Evolutionary conservation across 768 basidiomycete genomes (phyloP), one percentile per base, ranked within the genome.

Genomic region (Lanmaoa pseudosensibilis): DNA sequence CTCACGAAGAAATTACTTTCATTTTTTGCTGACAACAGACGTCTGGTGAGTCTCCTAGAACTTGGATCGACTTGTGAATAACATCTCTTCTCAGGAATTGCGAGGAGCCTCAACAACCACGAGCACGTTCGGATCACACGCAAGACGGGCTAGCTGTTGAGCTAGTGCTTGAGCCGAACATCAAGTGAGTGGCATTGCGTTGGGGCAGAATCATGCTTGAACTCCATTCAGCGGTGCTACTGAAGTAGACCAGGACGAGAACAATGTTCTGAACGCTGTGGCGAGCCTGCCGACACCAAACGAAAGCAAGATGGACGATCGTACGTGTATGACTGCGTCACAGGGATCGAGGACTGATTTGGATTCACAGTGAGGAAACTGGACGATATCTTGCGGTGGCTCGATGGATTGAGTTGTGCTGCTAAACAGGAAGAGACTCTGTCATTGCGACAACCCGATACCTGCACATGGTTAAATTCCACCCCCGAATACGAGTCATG

Each of bases 401-500:
- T 62, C 18, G 34, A 52, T 37, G 61, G 52, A 48, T 46, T 63
- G 39, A 53, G 23, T 15, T 65, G 65, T 27, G 40, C 44, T 2
- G 43, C 12, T 5, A 65, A 54, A n/a, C 64, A 65, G 15, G 49
- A 59, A 46, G 50, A 47, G 10, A 59, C 57, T 0, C 18, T 45
- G 18, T 51, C 47, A 0, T 30, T 60, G 21, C 65, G 54, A 2
- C 52, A 60, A 45, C 45, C 53, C 18, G 52, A 49, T 32, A 66
- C 64, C 18, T 66, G 51, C 39, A 64, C 33, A 2, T 56, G 53
- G 57, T 41, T 60, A 11, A 23, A n/a, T 33, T 50, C 36, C 12
- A 41, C 46, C 10, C 12, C 39, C 2, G 34, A 39, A 3, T 59
- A 67, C 21, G 9, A 40, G 16, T n/a, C 30, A 6, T 63, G 64